Percentiles rank a stretch among this genome's conserved stretches.
phyloP scores from a whole-genome alignment of 495 filamentous ascomycete species.

The Beverwykella pulmonaria region DNA sequence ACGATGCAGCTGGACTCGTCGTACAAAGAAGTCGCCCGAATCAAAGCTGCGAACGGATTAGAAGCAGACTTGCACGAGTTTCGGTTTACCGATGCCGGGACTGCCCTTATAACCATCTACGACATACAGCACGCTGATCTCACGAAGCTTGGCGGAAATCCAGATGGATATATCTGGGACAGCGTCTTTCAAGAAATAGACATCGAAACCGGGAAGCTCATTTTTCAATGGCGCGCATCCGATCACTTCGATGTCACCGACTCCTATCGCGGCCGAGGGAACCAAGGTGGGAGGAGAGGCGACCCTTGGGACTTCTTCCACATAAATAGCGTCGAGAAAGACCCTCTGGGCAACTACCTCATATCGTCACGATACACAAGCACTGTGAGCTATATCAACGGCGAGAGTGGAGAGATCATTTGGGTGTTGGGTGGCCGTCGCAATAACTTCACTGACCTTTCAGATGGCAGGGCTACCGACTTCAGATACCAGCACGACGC shows the following conservation, averaged over 20 bases:
- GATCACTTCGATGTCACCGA: slow-evolving; percentile 45
- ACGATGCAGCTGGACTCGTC: slow-evolving; percentile 50
- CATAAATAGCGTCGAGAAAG: slow-evolving; percentile 45
- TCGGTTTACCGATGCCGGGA: slow-evolving; percentile 34
- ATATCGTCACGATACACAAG: slow-evolving; percentile 36
- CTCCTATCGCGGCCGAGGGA: slow-evolving; percentile 29
- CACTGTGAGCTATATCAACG: slow-evolving; percentile 40
- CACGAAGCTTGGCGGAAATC: slow-evolving; percentile 1
- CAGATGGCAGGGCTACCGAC: slow-evolving; percentile 31
- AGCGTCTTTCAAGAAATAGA: slow-evolving; percentile 42
- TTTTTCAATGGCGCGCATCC: slow-evolving; percentile 51
- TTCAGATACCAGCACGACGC: slow-evolving; percentile 43
- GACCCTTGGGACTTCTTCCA: slow-evolving; percentile 43
- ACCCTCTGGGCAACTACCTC: slow-evolving; percentile 35
- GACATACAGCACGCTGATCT: slow-evolving; percentile 30
- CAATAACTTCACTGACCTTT: slow-evolving; percentile 36
- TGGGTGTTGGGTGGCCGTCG: slow-evolving; percentile 39
- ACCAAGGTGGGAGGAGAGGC: slow-evolving; percentile 5
- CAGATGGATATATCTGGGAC: slow-evolving; percentile 39
- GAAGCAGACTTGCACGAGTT: slow-evolving; percentile 28
- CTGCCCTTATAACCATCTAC: slow-evolving; percentile 40
- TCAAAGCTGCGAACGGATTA: slow-evolving; percentile 41
- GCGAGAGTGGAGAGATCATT: slow-evolving; percentile 28
- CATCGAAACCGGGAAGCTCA: slow-evolving; percentile 36
- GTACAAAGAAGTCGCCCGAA: slow-evolving; percentile 52